These are phyloP conservation scores for Stachybotrys chlorohalonatus DNA, from an alignment of 2,329 filamentous ascomycete species.

Conservation along the genomic window DNA sequence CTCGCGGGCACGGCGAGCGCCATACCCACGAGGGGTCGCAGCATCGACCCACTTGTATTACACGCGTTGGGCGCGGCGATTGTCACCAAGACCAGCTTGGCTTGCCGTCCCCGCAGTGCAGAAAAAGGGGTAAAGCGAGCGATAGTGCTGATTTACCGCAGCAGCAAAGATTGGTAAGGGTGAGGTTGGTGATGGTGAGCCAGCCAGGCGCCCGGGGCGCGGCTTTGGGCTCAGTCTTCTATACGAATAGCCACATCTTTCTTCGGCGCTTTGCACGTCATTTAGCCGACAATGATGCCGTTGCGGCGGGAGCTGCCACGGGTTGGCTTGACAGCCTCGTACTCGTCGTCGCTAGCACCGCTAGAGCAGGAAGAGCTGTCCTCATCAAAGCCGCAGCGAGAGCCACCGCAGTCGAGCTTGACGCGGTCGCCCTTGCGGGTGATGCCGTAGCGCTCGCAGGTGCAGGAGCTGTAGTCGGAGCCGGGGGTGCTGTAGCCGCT, in stretches of 20 bases:
- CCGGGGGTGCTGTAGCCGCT: slow-evolving; percentile 75
- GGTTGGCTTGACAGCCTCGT: slow-evolving; percentile 32
- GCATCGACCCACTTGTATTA: slow-evolving; percentile 42
- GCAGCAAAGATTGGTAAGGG: slow-evolving; percentile 11
- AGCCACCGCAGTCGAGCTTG: slow-evolving; percentile 91
- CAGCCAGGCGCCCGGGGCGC: slow-evolving; percentile 17
- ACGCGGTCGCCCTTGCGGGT: slow-evolving; percentile 86
- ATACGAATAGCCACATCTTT: slow-evolving; percentile 25
- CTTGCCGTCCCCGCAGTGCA: slow-evolving; percentile 19
- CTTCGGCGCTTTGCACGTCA: slow-evolving; percentile 10
- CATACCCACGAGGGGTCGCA: slow-evolving; percentile 27
- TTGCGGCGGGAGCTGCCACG: slow-evolving; percentile 50
- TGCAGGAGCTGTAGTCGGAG: slow-evolving; percentile 73
- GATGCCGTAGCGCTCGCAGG: slow-evolving; percentile 94
- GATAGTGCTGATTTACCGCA: slow-evolving; percentile 15
- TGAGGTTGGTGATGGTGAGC: slow-evolving; percentile 4
- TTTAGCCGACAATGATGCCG: slow-evolving; percentile 48
- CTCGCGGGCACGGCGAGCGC: slow-evolving; percentile 8
- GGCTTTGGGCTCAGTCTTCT: slow-evolving; percentile 13
- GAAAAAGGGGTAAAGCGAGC: slow-evolving; percentile 16
- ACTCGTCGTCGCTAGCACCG: slow-evolving; percentile 51
- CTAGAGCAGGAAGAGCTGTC: slow-evolving; percentile 62
- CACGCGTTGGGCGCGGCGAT: slow-evolving; percentile 13
- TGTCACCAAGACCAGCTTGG: slow-evolving; percentile 36
- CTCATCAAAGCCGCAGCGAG: slow-evolving; percentile 75